These are phyloP conservation scores for Tetradesmus obliquus DNA, from an alignment of 139 green algal species.

Conservation along the genomic window DNA sequence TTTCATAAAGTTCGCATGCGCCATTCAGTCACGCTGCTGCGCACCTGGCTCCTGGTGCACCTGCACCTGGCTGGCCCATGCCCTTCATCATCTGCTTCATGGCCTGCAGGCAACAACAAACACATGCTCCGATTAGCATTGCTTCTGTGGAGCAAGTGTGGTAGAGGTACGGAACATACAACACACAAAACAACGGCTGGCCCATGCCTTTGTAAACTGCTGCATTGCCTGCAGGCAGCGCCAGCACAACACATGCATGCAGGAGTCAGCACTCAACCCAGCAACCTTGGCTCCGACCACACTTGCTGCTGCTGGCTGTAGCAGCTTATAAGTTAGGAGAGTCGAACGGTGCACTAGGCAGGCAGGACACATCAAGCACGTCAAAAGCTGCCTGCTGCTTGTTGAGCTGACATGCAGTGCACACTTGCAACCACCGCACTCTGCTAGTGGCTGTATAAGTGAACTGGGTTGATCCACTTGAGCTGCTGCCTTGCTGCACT, in stretches of 20 bases:
- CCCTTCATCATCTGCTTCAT: slow-evolving; percentile 74
- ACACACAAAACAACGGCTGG: neutral
- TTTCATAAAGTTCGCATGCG: too few relatives aligned
- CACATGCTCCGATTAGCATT: neutral
- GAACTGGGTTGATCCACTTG: too few relatives aligned
- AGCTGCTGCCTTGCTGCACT: neutral
- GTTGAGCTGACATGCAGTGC: neutral
- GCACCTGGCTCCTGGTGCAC: slow-evolving; percentile 34
- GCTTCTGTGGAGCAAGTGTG: neutral
- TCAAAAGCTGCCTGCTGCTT: neutral
- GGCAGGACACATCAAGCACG: too few relatives aligned
- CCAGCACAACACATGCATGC: neutral
- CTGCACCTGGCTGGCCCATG: slow-evolving; percentile 15
- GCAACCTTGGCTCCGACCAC: too few relatives aligned
- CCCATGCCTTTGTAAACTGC: neutral
- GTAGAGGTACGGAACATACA: too few relatives aligned
- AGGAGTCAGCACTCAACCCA: too few relatives aligned
- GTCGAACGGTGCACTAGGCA: too few relatives aligned
- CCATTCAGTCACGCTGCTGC: neutral
- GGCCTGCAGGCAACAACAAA: slow-evolving; percentile 40
- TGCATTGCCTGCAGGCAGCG: neutral
- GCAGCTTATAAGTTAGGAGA: too few relatives aligned
- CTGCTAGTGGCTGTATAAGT: too few relatives aligned
- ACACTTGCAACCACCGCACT: neutral
- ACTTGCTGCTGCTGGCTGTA: too few relatives aligned